Evolutionary conservation across 495 filamentous ascomycete species (phyloP), one percentile per base, ranked within the genome.

Genomic region (Aspergillus wentii): DNA sequence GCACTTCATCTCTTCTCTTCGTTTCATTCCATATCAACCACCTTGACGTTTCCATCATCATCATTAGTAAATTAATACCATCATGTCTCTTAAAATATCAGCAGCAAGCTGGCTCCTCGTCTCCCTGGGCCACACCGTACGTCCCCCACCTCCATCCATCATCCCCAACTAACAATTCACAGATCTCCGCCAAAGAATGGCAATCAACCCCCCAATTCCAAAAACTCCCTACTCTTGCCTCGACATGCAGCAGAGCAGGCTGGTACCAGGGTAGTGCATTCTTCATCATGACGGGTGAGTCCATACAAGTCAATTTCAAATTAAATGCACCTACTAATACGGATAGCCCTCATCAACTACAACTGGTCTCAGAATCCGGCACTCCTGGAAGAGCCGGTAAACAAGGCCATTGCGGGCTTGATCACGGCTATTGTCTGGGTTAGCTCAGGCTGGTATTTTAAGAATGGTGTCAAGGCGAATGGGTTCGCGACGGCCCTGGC

Each of bases 191-290:
- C 25, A 43, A 41, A 39, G 43, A 51, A 31, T 54, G 43, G 43
- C 43, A 47, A 38, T 35, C 33, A 0, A 18, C 31, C 10, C 40
- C 30, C 10, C 46, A 55, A 29, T 57, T 55, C 40, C 45, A 51
- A 21, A 35, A 43, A 14, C 38, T 59, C 4, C 58, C 55, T 10
- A 51, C 34, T 21, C 41, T 57, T 8, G 50, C 56, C 30, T 54
- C 44, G 36, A 52, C 56, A 21, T 54, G 56, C 35, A 51, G 48
- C 25, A 54, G 38, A 3, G 53, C 44, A 7, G 58, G 53, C 19
- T 62, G 58, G 58, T 57, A 54, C 30, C 58, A 62, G 43, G 58
- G 58, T 11, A 57, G 56, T 37, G 52, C 30, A 3, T 62, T 49
- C 17, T 48, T 57, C 32, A 18, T 62, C 17, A 38, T 62, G 17